Percentiles rank a stretch among this genome's conserved stretches.
Evolutionary conservation across 495 filamentous ascomycete species (phyloP).

Genomic region (Lophiotrema nucula): DNA sequence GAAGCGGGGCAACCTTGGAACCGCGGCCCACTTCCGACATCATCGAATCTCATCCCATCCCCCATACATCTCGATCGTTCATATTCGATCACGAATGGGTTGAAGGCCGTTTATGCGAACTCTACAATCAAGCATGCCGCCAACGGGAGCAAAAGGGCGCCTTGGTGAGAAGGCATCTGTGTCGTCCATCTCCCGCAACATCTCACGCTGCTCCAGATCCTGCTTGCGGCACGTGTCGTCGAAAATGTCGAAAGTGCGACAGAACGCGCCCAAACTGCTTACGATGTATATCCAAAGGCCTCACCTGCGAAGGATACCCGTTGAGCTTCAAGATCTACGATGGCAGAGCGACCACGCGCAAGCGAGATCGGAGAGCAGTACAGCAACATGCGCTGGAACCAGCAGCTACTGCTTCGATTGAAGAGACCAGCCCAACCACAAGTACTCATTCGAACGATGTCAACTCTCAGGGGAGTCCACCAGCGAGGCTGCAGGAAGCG

Average conservation of each 20-base stretch:
- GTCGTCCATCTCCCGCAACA: no score
- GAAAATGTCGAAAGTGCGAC: constrained; percentile 8
- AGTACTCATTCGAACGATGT: background rate
- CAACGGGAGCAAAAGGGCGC: no score
- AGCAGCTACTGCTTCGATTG: background rate
- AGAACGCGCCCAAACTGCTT: constrained; percentile 1
- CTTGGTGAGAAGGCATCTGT: no score
- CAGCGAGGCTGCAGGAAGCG: background rate
- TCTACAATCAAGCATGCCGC: no score
- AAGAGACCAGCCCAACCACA: no score
- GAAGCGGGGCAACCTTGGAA: no score
- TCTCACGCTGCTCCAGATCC: no score
- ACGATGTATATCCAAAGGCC: constrained; percentile 4
- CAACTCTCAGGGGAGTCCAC: background rate
- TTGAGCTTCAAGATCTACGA: constrained; percentile 4
- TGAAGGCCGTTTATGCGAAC: no score
- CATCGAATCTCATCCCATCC: no score
- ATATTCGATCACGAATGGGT: no score
- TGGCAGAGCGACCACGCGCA: background rate
- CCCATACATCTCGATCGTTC: no score
- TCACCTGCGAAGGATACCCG: constrained; percentile 9
- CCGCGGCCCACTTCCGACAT: no score
- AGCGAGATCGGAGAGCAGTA: background rate
- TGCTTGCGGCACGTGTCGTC: constrained; percentile 7
- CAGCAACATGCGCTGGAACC: background rate